phyloP scores from a whole-genome alignment of 805 yeast genomes.

The Phaffomyces thermotolerans region DNA sequence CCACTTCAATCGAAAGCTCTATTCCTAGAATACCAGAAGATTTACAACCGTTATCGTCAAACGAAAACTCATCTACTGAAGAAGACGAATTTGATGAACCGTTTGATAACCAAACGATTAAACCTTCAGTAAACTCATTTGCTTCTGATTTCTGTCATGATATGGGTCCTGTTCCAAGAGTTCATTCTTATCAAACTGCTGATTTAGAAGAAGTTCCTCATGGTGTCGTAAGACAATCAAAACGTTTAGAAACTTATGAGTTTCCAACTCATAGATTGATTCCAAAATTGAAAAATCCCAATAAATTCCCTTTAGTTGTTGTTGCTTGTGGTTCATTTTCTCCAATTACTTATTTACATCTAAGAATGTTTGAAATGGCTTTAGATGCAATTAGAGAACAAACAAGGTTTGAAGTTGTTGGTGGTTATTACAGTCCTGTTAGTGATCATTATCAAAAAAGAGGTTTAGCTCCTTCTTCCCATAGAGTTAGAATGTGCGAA shows the following conservation, averaged over 20 bases:
- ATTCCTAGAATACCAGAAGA: conserved; percentile 55
- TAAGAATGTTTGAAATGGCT: conserved; percentile 99
- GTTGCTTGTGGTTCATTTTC: conserved; percentile 98
- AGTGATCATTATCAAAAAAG: conserved; percentile 88
- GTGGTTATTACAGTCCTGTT: conserved; percentile 95
- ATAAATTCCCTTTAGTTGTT: conserved; percentile 82
- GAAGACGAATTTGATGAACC: conserved; percentile 15
- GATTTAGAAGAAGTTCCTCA: conserved; percentile 96
- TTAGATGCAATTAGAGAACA: conserved; percentile 86
- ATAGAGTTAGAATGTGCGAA: conserved; percentile 97
- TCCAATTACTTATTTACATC: conserved; percentile 89
- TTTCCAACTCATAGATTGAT: conserved; percentile 88
- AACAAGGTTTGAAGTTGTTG: conserved; percentile 90
- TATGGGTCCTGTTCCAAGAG: conserved; percentile 23
- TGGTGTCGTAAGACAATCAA: conserved; percentile 86
- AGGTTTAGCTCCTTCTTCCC: conserved; percentile 82
- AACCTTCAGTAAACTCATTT: no score
- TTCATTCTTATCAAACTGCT: conserved; percentile 60
- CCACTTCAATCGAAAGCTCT: conserved; percentile 16
- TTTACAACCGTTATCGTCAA: conserved; percentile 44
- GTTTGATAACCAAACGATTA: not conserved
- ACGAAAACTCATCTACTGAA: conserved; percentile 32
- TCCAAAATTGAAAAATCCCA: conserved; percentile 57
- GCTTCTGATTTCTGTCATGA: conserved; percentile 8
- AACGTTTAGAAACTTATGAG: conserved; percentile 52